Percentiles rank a stretch among this genome's conserved stretches.
Conservation (phyloP, 345 rosid species). For the Stellera chamaejasme region DNA sequence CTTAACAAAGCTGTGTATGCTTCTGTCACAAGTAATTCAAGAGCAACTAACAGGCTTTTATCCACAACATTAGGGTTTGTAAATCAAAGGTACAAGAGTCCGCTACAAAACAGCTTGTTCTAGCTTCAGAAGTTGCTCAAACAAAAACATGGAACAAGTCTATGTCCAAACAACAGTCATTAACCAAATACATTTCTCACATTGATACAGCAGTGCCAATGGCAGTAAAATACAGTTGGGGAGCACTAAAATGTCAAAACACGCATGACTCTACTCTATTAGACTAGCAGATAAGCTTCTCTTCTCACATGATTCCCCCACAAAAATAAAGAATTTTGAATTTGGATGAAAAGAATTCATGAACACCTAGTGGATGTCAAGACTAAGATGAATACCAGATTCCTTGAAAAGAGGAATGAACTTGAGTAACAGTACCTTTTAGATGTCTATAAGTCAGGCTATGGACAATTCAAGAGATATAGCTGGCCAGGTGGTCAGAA, state of each 20-base stretch:
- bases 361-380: constrained; percentile 15
- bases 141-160: too few species aligned
- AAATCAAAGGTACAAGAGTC: too few species aligned
- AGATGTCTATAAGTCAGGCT: constrained; percentile 37
- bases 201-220: too few species aligned
- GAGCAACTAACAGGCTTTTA: too few species aligned
- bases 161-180: too few species aligned
- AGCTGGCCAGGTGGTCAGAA: constrained; percentile 23
- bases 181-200: too few species aligned
- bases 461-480: constrained; percentile 38
- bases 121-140: too few species aligned
- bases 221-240: constrained; percentile 1
- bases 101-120: too few species aligned
- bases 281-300: constrained; percentile 18
- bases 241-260: constrained; percentile 3
- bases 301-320: constrained; percentile 22
- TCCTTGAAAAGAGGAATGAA: constrained; percentile 24
- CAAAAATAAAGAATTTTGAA: constrained; percentile 15
- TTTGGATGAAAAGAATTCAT: constrained; percentile 12
- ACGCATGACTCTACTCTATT: constrained; percentile 13
- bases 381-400: constrained; percentile 23
- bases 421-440: constrained; percentile 21
- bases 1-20: too few species aligned
- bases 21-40: too few species aligned
- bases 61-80: too few species aligned